phyloP scores from a whole-genome alignment of 1,284 basidiomycete species.

The Spongispora temasekensis region DNA sequence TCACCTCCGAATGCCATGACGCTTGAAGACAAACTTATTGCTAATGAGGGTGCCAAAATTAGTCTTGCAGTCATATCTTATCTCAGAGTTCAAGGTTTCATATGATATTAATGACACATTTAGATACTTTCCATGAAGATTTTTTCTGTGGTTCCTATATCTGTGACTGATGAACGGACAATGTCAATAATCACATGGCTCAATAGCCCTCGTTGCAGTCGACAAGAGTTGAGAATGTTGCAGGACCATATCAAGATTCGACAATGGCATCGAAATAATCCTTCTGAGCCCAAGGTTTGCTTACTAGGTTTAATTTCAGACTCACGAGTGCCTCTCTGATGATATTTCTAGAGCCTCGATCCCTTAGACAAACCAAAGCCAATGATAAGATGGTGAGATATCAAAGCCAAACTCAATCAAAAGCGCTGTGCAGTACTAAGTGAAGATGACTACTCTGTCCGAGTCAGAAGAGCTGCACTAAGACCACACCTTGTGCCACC shows the following conservation, averaged over 20 bases:
- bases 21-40: too few relatives aligned
- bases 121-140: too few relatives aligned
- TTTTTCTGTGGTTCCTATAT: not conserved
- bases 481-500: not conserved
- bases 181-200: not conserved
- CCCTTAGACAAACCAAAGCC: not conserved
- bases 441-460: not conserved
- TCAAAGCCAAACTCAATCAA: not conserved
- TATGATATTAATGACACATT: too few relatives aligned
- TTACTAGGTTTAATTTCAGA: not conserved
- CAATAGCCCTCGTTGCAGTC: not conserved
- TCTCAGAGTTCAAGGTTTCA: too few relatives aligned
- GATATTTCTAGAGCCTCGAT: not conserved
- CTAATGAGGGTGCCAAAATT: too few relatives aligned
- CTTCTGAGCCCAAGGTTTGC: not conserved
- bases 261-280: not conserved
- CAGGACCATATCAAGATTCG: not conserved
- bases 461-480: not conserved
- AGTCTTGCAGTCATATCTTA: too few relatives aligned
- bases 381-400: not conserved
- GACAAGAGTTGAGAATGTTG: not conserved
- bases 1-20: too few relatives aligned
- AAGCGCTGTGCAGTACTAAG: not conserved
- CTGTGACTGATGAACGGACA: not conserved
- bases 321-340: not conserved